These are phyloP conservation scores for Plasmodium berghei DNA, from an alignment of 169 alveolate genomes.

Conservation along the genomic window DNA sequence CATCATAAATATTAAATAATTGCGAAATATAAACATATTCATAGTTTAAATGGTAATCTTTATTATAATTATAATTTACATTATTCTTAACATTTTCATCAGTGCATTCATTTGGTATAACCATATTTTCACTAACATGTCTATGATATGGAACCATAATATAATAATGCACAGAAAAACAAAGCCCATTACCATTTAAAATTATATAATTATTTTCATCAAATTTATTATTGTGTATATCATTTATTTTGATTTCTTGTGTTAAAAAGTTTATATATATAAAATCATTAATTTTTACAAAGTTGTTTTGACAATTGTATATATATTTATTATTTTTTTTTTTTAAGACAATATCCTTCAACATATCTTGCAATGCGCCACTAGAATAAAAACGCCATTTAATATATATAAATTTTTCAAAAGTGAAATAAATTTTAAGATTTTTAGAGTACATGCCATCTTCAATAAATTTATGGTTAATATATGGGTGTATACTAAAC, in stretches of 20 bases:
- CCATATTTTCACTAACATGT: conserved; percentile 18
- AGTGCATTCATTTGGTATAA: background rate
- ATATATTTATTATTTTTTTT: conserved; percentile 9
- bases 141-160: conserved; percentile 66
- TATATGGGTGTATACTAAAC: conserved; percentile 76
- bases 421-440: conserved; percentile 21
- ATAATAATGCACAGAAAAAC: conserved; percentile 68
- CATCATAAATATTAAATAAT: conserved; percentile 74
- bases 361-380: conserved; percentile 23
- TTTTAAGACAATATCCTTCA: conserved; percentile 11
- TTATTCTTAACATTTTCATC: background rate
- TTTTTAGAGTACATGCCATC: conserved; percentile 49
- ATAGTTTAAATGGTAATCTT: conserved; percentile 42
- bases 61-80: background rate
- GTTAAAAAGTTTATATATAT: conserved; percentile 69
- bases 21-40: conserved; percentile 69
- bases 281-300: conserved; percentile 61
- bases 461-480: conserved; percentile 66
- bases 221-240: conserved; percentile 1
- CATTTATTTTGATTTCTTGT: conserved; percentile 63
- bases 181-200: conserved; percentile 71
- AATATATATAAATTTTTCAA: conserved; percentile 56
- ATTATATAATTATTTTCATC: conserved; percentile 39
- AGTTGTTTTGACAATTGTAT: background rate
- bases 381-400: conserved; percentile 46